Evolutionary conservation across 495 filamentous ascomycete genomes (phyloP).

Genomic region (Xylaria palmicola): DNA sequence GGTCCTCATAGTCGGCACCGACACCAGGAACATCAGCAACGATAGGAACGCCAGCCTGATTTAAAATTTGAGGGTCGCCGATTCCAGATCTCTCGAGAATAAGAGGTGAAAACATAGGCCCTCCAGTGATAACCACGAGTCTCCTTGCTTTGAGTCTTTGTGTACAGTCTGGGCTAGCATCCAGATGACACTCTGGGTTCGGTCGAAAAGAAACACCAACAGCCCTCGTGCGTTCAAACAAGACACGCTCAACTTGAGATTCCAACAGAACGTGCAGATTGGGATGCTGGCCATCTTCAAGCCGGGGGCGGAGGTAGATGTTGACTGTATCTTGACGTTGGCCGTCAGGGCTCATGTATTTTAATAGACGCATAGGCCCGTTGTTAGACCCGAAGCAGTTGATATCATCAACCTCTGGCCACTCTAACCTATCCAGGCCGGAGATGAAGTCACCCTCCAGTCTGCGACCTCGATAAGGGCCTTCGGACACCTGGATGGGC

Average conservation of each 20-base stretch:
- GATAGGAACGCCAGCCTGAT: conserved; percentile 20
- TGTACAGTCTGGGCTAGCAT: background rate
- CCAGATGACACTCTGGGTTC: conserved; percentile 23
- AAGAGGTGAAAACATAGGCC: conserved; percentile 44
- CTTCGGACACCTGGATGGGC: conserved; percentile 48
- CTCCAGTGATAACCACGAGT: conserved; percentile 52
- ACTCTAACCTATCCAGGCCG: conserved; percentile 40
- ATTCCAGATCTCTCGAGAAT: conserved; percentile 56
- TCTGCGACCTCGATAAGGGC: conserved; percentile 25
- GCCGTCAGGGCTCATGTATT: conserved; percentile 33
- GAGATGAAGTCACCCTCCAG: conserved; percentile 41
- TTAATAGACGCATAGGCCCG: conserved; percentile 24
- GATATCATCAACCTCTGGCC: conserved; percentile 38
- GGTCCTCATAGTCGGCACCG: conserved; percentile 39
- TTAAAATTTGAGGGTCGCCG: conserved; percentile 33
- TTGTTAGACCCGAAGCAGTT: conserved; percentile 32
- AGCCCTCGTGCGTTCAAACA: conserved; percentile 46
- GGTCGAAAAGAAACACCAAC: conserved; percentile 39
- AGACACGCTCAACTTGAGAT: conserved; percentile 43
- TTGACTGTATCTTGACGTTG: conserved; percentile 43
- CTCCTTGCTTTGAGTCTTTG: conserved; percentile 37
- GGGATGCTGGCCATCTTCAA: conserved; percentile 37
- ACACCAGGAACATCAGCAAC: conserved; percentile 34
- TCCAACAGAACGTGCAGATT: conserved; percentile 50
- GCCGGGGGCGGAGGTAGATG: conserved; percentile 38